A percentile compares a stretch with the other conserved stretches of the same genome.
phyloP scores from a whole-genome alignment of 1,139 yeast genomes.

The Insectozyma bohioensis region DNA sequence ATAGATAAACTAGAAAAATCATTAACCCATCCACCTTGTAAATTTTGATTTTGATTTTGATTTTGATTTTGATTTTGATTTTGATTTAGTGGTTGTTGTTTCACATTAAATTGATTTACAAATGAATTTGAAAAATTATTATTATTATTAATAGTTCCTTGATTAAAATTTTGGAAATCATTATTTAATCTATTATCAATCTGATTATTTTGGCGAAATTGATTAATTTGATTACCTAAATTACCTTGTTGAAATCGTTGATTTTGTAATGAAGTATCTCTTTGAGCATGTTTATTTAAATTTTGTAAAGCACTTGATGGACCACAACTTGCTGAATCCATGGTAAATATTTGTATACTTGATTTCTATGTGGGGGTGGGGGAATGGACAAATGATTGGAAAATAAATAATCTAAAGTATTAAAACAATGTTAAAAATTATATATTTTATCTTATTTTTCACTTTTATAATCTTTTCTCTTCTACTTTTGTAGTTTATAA shows the following conservation, averaged over 20 bases:
- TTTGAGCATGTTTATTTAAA: constrained; percentile 33
- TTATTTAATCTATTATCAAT: constrained; percentile 32
- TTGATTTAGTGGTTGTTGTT: constrained; percentile 14
- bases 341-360: too few species aligned
- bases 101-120: constrained; percentile 18
- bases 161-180: constrained; percentile 35
- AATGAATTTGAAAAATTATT: constrained; percentile 24
- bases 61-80: constrained; percentile 15
- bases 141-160: constrained; percentile 6
- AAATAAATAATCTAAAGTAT: too few species aligned
- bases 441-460: too few species aligned
- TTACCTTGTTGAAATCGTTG: constrained; percentile 7
- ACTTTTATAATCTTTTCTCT: too few species aligned
- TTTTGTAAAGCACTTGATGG: constrained; percentile 38
- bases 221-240: constrained; percentile 7
- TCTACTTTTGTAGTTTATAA: too few species aligned
- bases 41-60: constrained; percentile 14
- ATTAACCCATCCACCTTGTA: constrained; percentile 28
- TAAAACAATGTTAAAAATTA: too few species aligned
- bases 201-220: constrained; percentile 13
- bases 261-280: constrained; percentile 11
- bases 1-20: constrained; percentile 33
- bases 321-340: constrained; percentile 40
- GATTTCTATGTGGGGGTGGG: too few species aligned
- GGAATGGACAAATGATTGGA: too few species aligned